Evolutionary conservation across 768 basidiomycete species (phyloP).

Genomic region (Tulasnella sp.): DNA sequence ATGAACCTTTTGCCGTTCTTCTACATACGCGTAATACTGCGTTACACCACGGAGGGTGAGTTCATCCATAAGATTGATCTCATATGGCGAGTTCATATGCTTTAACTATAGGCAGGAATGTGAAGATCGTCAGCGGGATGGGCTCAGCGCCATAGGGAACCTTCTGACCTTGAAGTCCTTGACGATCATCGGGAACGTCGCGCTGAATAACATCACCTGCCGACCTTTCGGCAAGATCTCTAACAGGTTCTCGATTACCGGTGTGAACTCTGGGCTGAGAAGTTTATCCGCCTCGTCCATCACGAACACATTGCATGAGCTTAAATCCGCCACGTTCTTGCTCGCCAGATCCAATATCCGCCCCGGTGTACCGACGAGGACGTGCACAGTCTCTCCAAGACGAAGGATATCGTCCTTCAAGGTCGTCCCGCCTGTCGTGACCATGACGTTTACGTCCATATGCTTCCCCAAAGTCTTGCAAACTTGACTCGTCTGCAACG

Average conservation of each 20-base stretch:
- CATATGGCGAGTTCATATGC: constrained; percentile 91
- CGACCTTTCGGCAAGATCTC: constrained; percentile 71
- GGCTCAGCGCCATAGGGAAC: background rate
- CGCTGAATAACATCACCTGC: constrained; percentile 98
- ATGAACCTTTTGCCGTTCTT: constrained; percentile 98
- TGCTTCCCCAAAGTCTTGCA: constrained; percentile 96
- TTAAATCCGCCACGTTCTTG: constrained; percentile 87
- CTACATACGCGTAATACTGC: constrained; percentile 98
- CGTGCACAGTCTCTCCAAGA: constrained; percentile 79
- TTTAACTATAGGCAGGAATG: constrained; percentile 52
- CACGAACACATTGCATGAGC: constrained; percentile 90
- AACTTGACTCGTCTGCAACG: constrained; percentile 96
- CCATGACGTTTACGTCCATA: constrained; percentile 94
- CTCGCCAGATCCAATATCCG: constrained; percentile 90
- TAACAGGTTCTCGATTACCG: constrained; percentile 94
- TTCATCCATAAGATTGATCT: constrained; percentile 99
- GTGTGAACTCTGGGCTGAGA: constrained; percentile 92
- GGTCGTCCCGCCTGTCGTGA: constrained; percentile 95
- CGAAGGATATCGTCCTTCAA: constrained; percentile 97
- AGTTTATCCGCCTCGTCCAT: constrained; percentile 99
- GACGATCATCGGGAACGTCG: constrained; percentile 97
- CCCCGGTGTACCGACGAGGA: constrained; percentile 95
- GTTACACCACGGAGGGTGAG: constrained; percentile 96
- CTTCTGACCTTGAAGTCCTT: constrained; percentile 99
- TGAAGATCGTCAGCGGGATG: constrained; percentile 16